Evolutionary conservation across 768 basidiomycete species (phyloP), one percentile per base, ranked within the genome.

Genomic region (Leucocoprinus leucothites): DNA sequence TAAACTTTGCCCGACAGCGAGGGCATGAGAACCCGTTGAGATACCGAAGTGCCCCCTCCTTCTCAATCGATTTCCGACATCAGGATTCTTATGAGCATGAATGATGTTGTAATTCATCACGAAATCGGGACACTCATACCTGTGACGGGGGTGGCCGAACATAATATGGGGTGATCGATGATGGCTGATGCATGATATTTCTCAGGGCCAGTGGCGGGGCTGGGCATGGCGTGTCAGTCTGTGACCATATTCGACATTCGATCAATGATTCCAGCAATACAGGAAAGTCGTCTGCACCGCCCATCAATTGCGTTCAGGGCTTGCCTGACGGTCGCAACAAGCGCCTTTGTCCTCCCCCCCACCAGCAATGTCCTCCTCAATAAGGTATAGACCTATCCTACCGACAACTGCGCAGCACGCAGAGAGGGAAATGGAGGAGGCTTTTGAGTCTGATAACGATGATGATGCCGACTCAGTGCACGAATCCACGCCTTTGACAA

Each of bases 351-450:
- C 26, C 26, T 46, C 18, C 24, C n/a, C 26, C 25, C 45, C 46
- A 41, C 9, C 22, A 44, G 34, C 51, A 14, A 55, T 55, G 53
- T 25, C 53, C 9, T 55, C 53, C 26, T 55, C 53, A 7, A 26
- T 45, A 40, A 55, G 53, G 26, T 55, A 55, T n/a, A 38, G 26
- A 11, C 53, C 53, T 28, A 21, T 55, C 38, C 53, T 55, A 54
- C 71, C 71, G n/a, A 64, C 73, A 70, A 74, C 75, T 28, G 68
- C 68, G 61, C 76, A 70, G 58, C 72, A 75, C 66, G 69, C 74
- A 42, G 75, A 75, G 45, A 74, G 79, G 59, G 90, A 92, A 68
- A 81, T 93, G 65, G 82, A 89, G 62, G 90, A 85, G 26, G 86
- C 91, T 1, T 93, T 93, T 60, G 87, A 79, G 50, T 77, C 79